Evolutionary conservation across 257 asterid genomes (phyloP), one percentile per base, ranked within the genome.

Genomic region (Jacaranda mimosifolia): DNA sequence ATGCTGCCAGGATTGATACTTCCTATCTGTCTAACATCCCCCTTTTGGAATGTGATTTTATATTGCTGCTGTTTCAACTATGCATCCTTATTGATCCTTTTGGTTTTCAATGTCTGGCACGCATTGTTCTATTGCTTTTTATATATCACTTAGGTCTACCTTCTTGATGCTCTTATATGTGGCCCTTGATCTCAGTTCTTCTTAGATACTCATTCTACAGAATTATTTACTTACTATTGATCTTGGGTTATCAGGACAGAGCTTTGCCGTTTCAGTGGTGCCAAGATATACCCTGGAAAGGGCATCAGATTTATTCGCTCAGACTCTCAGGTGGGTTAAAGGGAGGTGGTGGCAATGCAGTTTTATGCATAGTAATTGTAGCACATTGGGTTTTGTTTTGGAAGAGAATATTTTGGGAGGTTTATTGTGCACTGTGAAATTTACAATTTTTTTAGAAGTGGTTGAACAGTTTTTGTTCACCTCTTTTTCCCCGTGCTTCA

Each of bases 191-290:
- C 6, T 52, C 35, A 45, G 3, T 42, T 10, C 38, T 11, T 36
- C 14, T 8, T n/a, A 4, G 8, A 21, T n/a, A 4, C 32, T 39
- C 4, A 52, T 55, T 72, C 3, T 12, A 0, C 17, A 12, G 6
- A 35, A 11, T 62, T 45, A 57, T 49, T 35, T 13, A 15, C 67
- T 52, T 18, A 19, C 72, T 45, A 55, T 15, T 45, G 35, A 17
- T 39, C 11, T 53, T 69, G 46, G 77, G 43, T 74, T 81, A 70
- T 78, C 86, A 91, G 94, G 88, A 91, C 94, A 19, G 94, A 91
- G 80, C 92, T 91, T 51, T 91, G 92, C 80, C 91, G 94, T 11
- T 91, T 91, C 82, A 89, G 97, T 67, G 97, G 94, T 62, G 89
- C 86, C 55, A 91, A 91, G 89, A 91, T 91, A 58, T 91, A 91